A percentile compares a stretch with the other conserved stretches of the same genome.
phyloP scores from a whole-genome alignment of 768 basidiomycete genomes.

The Asterophora lycoperdoides region DNA sequence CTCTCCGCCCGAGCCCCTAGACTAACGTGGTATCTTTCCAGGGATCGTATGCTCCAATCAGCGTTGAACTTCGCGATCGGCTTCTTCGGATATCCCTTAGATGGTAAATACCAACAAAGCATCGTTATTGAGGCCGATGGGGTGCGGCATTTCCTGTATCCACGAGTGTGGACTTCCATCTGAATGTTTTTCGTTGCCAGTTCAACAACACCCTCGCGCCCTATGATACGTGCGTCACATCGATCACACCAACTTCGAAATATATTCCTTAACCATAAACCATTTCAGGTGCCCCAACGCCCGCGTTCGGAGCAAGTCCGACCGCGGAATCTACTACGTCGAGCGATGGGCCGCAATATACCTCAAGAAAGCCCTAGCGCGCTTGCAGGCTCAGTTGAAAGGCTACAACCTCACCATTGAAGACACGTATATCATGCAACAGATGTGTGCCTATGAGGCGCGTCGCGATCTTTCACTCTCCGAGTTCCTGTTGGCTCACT shows the following conservation, averaged over 20 bases:
- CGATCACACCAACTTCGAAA: not conserved
- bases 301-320: conserved; percentile 36
- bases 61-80: conserved; percentile 68
- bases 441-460: conserved; percentile 84
- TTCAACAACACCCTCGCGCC: conserved; percentile 87
- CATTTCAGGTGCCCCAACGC: conserved; percentile 61
- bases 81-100: conserved; percentile 73
- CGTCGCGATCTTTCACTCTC: conserved; percentile 10
- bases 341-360: conserved; percentile 68
- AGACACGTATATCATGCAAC: conserved; percentile 75
- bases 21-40: conserved; percentile 21
- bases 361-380: conserved; percentile 56
- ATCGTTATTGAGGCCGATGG: conserved; percentile 65
- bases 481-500: not conserved
- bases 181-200: conserved; percentile 23
- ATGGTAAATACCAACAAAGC: conserved; percentile 70
- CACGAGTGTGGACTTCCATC: conserved; percentile 1
- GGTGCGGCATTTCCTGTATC: conserved; percentile 34
- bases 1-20: not conserved
- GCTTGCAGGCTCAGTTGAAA: conserved; percentile 54
- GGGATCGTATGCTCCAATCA: conserved; percentile 69
- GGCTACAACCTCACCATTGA: conserved; percentile 62
- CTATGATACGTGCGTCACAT: conserved; percentile 57
- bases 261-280: not conserved
- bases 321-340: conserved; percentile 57